Percentiles rank a stretch among this genome's conserved stretches.
Evolutionary conservation across 139 green algal species (phyloP).

Genomic region (Dunaliella sp.): DNA sequence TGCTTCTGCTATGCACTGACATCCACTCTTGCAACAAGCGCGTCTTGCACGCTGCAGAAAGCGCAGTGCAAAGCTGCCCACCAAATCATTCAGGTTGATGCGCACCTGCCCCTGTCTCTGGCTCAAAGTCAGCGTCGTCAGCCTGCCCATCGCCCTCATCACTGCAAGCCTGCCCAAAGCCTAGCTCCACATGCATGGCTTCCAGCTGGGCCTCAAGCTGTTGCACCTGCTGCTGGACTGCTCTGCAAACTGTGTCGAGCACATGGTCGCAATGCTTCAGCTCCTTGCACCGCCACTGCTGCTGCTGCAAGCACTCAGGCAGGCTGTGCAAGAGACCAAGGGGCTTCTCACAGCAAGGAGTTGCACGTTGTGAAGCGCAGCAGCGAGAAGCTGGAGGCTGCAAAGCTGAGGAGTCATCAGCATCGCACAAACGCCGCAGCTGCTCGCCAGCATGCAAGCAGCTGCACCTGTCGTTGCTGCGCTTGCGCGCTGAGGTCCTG

Average conservation of each 20-base stretch:
- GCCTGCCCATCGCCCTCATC: background rate
- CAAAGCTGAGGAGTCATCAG: too few species aligned
- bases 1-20: too few species aligned
- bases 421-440: too few species aligned
- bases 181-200: background rate
- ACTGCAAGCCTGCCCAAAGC: background rate
- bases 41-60: too few species aligned
- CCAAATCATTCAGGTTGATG: too few species aligned
- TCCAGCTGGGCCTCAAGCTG: conserved; percentile 9
- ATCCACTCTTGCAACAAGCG: too few species aligned
- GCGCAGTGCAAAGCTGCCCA: too few species aligned
- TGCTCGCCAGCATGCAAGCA: background rate
- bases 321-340: too few species aligned
- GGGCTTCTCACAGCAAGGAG: too few species aligned
- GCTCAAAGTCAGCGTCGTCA: background rate
- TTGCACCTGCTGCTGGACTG: background rate
- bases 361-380: too few species aligned
- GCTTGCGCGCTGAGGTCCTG: background rate
- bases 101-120: background rate
- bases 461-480: background rate
- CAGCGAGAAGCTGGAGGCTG: too few species aligned
- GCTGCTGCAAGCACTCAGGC: too few species aligned
- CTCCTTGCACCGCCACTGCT: background rate
- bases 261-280: background rate
- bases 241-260: background rate